Evolutionary conservation across 2,329 filamentous ascomycete species (phyloP), one percentile per base, ranked within the genome.

Genomic region (Aphanocladium album): DNA sequence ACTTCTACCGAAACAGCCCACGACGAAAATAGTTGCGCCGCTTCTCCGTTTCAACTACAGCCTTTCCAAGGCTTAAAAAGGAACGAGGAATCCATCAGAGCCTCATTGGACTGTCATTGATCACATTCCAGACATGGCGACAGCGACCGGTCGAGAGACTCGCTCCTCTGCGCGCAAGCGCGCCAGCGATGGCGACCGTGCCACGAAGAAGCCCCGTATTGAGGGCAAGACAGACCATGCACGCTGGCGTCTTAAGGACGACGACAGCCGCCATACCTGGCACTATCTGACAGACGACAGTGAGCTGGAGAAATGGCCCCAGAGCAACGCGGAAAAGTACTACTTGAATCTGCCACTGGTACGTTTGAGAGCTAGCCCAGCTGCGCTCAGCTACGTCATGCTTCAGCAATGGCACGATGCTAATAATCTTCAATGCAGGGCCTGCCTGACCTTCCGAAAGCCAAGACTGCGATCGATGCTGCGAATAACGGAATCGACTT

Each of bases 251-350:
- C 77, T 98, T 71, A 83, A 86, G 63, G 89, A 96, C 69, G 90
- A 96, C 62, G 83, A 85, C 56, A 93, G 95, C 53, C 83, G 90
- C 60, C 92, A 97, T 68, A 96, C 91, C 55, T 99, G 95, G 95
- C 90, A 95, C 69, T 99, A 98, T 71, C 79, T 99, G 3, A 84
- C 85, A 11, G 88, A 95, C 58, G 82, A 86, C 25, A 81, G 90
- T 62, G 86, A 90, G 60, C 76, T 81, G 8, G 79, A 89, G 67
- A 77, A 84, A 61, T 97, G 93, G 93, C 92, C 93, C 5, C 93
- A 97, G 76, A 89, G 85, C 25, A 81, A 80, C 60, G 91, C 92
- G n/a, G 96, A 99, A 72, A 96, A 91, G 74, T 96, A 92, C 73
- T 90, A 87, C 69, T 73, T 99, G 19, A 91, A 91, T 19, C 76